A percentile compares a stretch with the other conserved stretches of the same genome.
Conservation (phyloP, 2,329 filamentous ascomycete genomes). For the Epichloe uncinata region DNA sequence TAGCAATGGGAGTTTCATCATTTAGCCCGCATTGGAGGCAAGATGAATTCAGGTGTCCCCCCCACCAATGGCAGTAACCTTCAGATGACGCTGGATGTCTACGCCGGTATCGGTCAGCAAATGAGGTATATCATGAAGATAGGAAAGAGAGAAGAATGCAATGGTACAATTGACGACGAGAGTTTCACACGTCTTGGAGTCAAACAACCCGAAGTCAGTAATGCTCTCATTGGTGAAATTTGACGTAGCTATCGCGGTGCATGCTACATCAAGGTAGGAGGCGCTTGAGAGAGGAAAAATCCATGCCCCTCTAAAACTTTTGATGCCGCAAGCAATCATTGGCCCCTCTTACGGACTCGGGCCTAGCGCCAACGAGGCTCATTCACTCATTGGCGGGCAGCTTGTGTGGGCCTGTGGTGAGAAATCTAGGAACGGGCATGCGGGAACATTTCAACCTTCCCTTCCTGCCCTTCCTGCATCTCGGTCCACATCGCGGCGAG, state of each 20-base stretch:
- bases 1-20: neutral
- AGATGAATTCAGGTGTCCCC: neutral
- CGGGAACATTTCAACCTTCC: neutral
- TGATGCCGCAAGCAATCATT: neutral
- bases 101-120: slow-evolving; percentile 1
- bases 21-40: neutral
- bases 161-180: neutral
- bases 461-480: no score
- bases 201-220: neutral
- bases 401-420: neutral
- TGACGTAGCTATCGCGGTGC: neutral
- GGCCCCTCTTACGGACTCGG: slow-evolving; percentile 19
- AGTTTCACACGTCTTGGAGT: neutral
- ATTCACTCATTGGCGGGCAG: neutral
- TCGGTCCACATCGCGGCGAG: no score
- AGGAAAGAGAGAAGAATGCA: neutral
- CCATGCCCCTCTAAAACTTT: slow-evolving; percentile 10
- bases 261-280: neutral
- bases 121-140: neutral
- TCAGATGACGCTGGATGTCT: neutral
- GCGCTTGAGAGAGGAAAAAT: slow-evolving; percentile 9
- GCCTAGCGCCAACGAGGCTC: slow-evolving; percentile 13
- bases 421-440: neutral
- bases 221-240: slow-evolving; percentile 3
- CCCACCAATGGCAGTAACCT: neutral